Evolutionary conservation across 768 basidiomycete genomes (phyloP), one percentile per base, ranked within the genome.

Genomic region (Lactarius vividus): DNA sequence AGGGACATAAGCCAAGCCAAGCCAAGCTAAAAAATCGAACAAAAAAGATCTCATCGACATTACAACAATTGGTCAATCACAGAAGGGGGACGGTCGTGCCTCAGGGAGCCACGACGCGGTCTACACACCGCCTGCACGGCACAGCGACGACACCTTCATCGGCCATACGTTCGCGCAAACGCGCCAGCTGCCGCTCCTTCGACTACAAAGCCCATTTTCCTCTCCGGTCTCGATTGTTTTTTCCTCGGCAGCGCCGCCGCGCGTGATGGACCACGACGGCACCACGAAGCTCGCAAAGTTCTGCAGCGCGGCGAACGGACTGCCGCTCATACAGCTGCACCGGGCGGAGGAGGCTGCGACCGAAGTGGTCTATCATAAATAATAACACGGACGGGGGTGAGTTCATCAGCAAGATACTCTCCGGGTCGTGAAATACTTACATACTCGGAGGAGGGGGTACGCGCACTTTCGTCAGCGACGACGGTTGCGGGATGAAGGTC

Each of bases 111-210:
- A 67, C 66, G 46, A 63, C 57, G 42, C 66, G 61, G 61, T 67
- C 62, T 15, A 49, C 57, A 49, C 67, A 68, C 46, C 64, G 59
- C 37, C 20, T 35, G 44, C 64, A 68, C 20, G 57, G 57, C 15
- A 54, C 66, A 56, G 20, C 26, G 28, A 31, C 37, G 40, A 31
- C 39, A 53, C 57, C 60, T 59, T 81, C 79, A 39, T 76, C 72
- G 70, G 82, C 79, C 73, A 92, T 76, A 69, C 86, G 83, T 37
- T 74, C 71, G 73, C 79, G 81, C 71, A 92, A 76, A 75, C 83
- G 85, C 73, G 84, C 83, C 70, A 92, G 74, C 74, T 93, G 91
- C 69, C 79, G 82, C 71, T 87, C 82, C 73, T 83, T 87, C 31
- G 86, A 81, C 56, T n/a, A 89, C 86, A 72, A 80, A 89, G 13